These are phyloP conservation scores for Kwoniella shandongensis DNA, from an alignment of 768 basidiomycete species.

Conservation along the genomic window DNA sequence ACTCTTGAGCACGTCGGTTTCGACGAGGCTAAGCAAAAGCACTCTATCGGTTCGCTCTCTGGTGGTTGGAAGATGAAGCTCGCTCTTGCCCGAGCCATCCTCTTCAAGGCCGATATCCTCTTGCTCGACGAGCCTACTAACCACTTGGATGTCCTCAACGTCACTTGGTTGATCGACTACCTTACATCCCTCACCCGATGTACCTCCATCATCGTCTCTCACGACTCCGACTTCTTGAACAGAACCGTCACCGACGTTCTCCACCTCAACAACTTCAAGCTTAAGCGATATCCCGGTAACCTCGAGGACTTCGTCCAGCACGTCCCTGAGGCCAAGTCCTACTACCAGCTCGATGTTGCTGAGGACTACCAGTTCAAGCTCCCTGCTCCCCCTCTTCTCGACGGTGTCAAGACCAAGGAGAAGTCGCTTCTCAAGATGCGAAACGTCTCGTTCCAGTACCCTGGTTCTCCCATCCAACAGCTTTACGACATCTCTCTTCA, in stretches of 20 bases:
- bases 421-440: constrained; percentile 97
- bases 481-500: constrained; percentile 92
- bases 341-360: constrained; percentile 91
- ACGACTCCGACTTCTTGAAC: constrained; percentile 97
- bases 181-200: constrained; percentile 80
- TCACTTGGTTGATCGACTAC: constrained; percentile 96
- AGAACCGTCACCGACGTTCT: constrained; percentile 97
- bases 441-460: constrained; percentile 96
- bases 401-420: constrained; percentile 99
- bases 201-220: constrained; percentile 97
- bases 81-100: constrained; percentile 91
- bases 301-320: constrained; percentile 89
- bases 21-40: constrained; percentile 77
- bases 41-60: constrained; percentile 83
- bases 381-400: constrained; percentile 91
- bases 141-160: constrained; percentile 88
- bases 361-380: constrained; percentile 99
- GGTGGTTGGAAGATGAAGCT: constrained; percentile 99
- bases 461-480: constrained; percentile 78
- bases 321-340: constrained; percentile 95
- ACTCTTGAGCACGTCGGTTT: constrained; percentile 91
- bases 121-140: constrained; percentile 91
- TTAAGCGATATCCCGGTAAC: constrained; percentile 92
- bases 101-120: constrained; percentile 97
- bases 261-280: constrained; percentile 97